Percentiles rank a stretch among this genome's conserved stretches.
Conservation (phyloP, 495 filamentous ascomycete species). For the Lasiosphaeria ovina region DNA sequence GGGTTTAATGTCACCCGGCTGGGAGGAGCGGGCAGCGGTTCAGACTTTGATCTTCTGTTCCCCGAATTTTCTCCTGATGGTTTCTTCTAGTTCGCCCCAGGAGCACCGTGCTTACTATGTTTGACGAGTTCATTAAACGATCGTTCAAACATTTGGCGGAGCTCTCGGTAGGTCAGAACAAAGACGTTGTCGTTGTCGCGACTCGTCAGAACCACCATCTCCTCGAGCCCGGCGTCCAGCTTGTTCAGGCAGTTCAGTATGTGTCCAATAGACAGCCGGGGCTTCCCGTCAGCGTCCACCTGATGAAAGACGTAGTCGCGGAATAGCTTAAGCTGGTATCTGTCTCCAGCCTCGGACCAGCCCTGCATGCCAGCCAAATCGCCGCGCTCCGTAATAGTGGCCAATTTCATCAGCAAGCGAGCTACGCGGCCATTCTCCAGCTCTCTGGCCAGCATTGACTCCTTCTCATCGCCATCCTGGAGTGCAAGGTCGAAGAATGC, state of each 20-base stretch:
- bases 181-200: conserved; percentile 85
- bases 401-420: conserved; percentile 79
- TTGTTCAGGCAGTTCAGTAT: conserved; percentile 83
- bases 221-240: conserved; percentile 84
- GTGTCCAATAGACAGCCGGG: conserved; percentile 80
- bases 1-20: no score
- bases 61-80: neutral
- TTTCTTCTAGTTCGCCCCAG: conserved; percentile 23
- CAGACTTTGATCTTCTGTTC: no score
- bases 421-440: conserved; percentile 88
- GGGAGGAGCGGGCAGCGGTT: no score
- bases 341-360: conserved; percentile 87
- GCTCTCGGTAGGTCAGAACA: conserved; percentile 80
- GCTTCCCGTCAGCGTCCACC: conserved; percentile 76
- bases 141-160: conserved; percentile 73
- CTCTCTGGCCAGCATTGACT: conserved; percentile 64
- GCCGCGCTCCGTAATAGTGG: conserved; percentile 81
- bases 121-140: conserved; percentile 80
- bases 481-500: conserved; percentile 69
- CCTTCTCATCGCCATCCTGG: conserved; percentile 65
- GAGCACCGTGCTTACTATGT: conserved; percentile 36
- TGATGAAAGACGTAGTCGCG: conserved; percentile 97
- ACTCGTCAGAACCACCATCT: conserved; percentile 80
- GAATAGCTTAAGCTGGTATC: conserved; percentile 91
- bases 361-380: conserved; percentile 70